Evolutionary conservation across 1,139 yeast genomes (phyloP).

Genomic region (Kodamaea plutei): DNA sequence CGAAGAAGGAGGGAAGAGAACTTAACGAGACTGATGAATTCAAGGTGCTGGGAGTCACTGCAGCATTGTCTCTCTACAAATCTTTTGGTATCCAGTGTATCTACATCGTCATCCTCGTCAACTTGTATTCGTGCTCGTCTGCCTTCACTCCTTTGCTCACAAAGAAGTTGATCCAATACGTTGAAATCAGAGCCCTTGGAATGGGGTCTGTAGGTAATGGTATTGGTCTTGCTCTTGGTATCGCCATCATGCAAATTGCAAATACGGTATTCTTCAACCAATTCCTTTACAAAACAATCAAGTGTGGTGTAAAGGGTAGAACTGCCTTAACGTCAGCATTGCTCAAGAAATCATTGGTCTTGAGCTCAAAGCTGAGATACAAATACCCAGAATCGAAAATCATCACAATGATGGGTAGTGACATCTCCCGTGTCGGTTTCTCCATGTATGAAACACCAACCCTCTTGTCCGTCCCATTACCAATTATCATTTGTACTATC

Average conservation of each 20-base stretch:
- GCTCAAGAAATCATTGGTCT: conserved; percentile 28
- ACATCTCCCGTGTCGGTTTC: conserved; percentile 73
- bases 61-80: conserved; percentile 19
- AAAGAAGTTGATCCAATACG: conserved; percentile 37
- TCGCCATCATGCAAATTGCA: conserved; percentile 18
- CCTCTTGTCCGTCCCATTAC: conserved; percentile 58
- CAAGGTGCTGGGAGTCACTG: conserved; percentile 12
- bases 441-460: conserved; percentile 71
- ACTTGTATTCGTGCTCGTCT: conserved; percentile 14
- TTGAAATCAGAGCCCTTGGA: conserved; percentile 28
- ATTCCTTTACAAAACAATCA: conserved; percentile 54
- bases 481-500: conserved; percentile 56
- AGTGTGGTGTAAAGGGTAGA: conserved; percentile 34
- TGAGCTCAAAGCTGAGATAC: conserved; percentile 25
- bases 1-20: conserved; percentile 13
- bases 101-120: conserved; percentile 11
- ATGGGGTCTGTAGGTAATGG: conserved; percentile 9
- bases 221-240: conserved; percentile 30
- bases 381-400: conserved; percentile 30
- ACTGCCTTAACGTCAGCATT: conserved; percentile 32
- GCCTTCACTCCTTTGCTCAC: conserved; percentile 30
- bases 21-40: conserved; percentile 14
- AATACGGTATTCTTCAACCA: conserved; percentile 44
- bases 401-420: conserved; percentile 68
- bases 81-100: conserved; percentile 28